Evolutionary conservation across 306 rosid genomes (phyloP).

Genomic region (Castanea mollissima): DNA sequence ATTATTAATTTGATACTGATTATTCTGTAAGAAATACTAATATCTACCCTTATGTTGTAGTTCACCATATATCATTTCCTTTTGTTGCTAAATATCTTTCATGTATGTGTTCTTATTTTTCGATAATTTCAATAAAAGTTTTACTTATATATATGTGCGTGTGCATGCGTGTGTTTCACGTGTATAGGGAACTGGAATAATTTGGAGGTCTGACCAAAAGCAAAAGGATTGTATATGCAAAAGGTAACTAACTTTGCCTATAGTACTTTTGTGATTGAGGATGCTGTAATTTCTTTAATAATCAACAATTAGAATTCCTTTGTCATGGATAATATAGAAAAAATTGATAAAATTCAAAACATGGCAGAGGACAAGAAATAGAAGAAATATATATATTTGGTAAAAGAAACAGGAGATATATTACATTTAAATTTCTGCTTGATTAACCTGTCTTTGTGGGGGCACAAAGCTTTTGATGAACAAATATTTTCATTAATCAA

Average conservation of each 20-base stretch:
- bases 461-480: too few relatives aligned
- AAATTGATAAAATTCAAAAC: slow-evolving; percentile 72
- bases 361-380: slow-evolving; percentile 49
- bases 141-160: too few relatives aligned
- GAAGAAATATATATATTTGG: too few relatives aligned
- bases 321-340: slow-evolving; percentile 49
- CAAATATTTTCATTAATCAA: too few relatives aligned
- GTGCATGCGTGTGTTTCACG: neutral
- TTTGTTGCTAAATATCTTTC: slow-evolving; percentile 9
- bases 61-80: slow-evolving; percentile 7
- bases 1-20: too few relatives aligned
- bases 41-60: neutral
- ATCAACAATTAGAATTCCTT: slow-evolving; percentile 14
- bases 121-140: too few relatives aligned
- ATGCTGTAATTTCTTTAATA: neutral
- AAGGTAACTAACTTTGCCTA: slow-evolving; percentile 45
- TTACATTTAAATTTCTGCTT: too few relatives aligned
- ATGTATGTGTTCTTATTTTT: too few relatives aligned
- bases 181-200: slow-evolving; percentile 85
- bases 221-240: slow-evolving; percentile 72
- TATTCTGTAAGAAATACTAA: too few relatives aligned
- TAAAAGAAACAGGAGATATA: too few relatives aligned
- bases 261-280: neutral
- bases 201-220: slow-evolving; percentile 86
- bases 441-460: too few relatives aligned